Base-by-base conservation (phyloP, 2,329 filamentous ascomycete species). In the Zelopaecilomyces penicillatus region DNA sequence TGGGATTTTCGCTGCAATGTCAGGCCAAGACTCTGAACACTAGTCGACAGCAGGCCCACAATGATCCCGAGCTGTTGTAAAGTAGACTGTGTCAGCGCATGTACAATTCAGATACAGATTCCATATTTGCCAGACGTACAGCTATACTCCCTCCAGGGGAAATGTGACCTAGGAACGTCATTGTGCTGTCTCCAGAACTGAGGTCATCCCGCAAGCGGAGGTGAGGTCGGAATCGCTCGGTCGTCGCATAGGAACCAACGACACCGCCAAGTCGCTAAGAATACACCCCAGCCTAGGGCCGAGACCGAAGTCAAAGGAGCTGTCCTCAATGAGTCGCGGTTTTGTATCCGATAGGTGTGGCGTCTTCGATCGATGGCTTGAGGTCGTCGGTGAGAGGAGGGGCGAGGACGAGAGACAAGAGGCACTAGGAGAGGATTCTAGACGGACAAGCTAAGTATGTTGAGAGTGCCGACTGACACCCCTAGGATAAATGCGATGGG, bases 1-100 rank as follows among this genome's bases (percentile, higher is more conserved):
- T 98, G 93, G 52, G 93, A 97, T 68, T 98, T 97, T 63, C 93
- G 87, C 69, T 98, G 93, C 28, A 98, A 76, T 30, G 93, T 98
- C 52, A 98, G 77, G 54, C 93, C 93, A 57, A 98, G 74, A 64
- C 90, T 95, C 66, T 98, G 93, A 27, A 97, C 80, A 63, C 89
- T 93, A 48, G 93, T 96, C 47, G 91, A 97, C 55, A 96, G 65
- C 52, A 98, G 77, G 56, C 93, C 93, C 61, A 96, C 91, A 52
- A 96, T 68, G 61, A 98, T 89, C 59, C 93, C 93, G 60, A 97
- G 77, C 88, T 94, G 60, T 9, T 32, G 29, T 41, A 48, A 28
- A 41, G 37, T 27, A 43, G 34, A 40, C 28, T 47, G 30, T 12
- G 52, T 62, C 53, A 61, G 53, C 39, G 46, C 42, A 49, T 26